Base-by-base conservation (phyloP, 768 basidiomycete species). In the Tubosaeta sp. region DNA sequence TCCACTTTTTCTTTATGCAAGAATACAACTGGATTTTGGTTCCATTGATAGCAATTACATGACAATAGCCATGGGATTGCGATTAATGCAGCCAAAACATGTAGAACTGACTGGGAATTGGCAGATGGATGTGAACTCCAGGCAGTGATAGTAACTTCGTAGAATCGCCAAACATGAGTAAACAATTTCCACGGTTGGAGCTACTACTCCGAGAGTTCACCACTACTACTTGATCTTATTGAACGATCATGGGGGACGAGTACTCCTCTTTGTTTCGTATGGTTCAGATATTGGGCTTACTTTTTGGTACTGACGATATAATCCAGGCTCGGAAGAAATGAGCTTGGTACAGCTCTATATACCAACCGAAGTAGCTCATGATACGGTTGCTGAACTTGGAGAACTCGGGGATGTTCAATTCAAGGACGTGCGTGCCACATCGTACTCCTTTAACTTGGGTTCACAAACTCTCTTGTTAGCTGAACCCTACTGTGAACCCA, bases 281-380 rank as follows among this genome's bases (percentile, higher is more conserved):
- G 58, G 41, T 38, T 35, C 25, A 19, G n/a, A 33, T 9, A 35
- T 43, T 50, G 16, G 16, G 33, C 53, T 12, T 43, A 14, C 22
- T 42, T 32, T 14, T 34, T 35, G 25, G 33, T 51, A 34, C 51
- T 55, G 46, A 56, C 46, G 50, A 55, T 8, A 39, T 6, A 48
- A 48, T 53, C 50, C 41, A 97, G 94, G 91, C 52, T 97, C 95
- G 80, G 95, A 97, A 75, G 81, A 85, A 76, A 97, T 97, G 95
- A 95, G 93, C 78, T 77, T 95, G 74, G 89, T 95, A 57, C 93
- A 97, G 78, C 85, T 99, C 64, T 95, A 93, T 67, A 88, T 97
- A 60, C 97, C 95, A 41, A 88, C 90, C 35, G 97, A 99, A 78
- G 92, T 95, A 55, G 92, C 95, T 27, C 97, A 99, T 70, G 93